Percentiles rank a stretch among this genome's conserved stretches.
These are phyloP conservation scores for Pythium dissotocum DNA, from an alignment of 352 stramenopile species.

Conservation along the genomic window DNA sequence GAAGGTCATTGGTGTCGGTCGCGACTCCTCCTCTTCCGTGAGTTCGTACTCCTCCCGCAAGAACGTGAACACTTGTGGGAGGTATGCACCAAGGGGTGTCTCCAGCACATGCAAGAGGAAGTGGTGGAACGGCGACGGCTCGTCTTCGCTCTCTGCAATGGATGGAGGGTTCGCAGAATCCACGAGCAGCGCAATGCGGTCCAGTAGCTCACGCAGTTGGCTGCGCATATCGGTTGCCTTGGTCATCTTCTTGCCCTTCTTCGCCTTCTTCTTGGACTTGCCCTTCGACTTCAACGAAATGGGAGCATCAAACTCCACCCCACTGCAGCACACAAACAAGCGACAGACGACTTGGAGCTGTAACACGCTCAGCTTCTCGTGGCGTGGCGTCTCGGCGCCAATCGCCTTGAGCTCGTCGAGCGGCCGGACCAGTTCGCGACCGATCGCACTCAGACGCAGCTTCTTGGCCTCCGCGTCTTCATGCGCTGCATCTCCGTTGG, in stretches of 20 bases:
- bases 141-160: constrained; percentile 61
- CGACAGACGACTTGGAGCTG: constrained; percentile 70
- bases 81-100: constrained; percentile 35
- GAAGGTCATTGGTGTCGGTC: background rate
- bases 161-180: constrained; percentile 69
- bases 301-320: constrained; percentile 9
- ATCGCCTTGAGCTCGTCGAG: constrained; percentile 23
- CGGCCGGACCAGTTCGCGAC: constrained; percentile 10
- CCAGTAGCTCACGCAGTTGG: constrained; percentile 68
- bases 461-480: background rate
- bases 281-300: constrained; percentile 2
- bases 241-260: constrained; percentile 43
- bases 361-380: constrained; percentile 51
- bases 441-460: constrained; percentile 23
- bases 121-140: constrained; percentile 66
- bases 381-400: constrained; percentile 23
- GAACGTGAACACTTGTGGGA: constrained; percentile 53
- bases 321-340: constrained; percentile 42
- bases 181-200: constrained; percentile 72
- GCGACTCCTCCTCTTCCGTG: constrained; percentile 35
- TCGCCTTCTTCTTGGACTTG: constrained; percentile 31
- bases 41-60: constrained; percentile 64
- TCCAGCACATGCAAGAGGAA: constrained; percentile 61
- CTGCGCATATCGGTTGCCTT: background rate
- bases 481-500: background rate